phyloP scores from a whole-genome alignment of 495 filamentous ascomycete genomes.

The Parachaetomium inaequale region DNA sequence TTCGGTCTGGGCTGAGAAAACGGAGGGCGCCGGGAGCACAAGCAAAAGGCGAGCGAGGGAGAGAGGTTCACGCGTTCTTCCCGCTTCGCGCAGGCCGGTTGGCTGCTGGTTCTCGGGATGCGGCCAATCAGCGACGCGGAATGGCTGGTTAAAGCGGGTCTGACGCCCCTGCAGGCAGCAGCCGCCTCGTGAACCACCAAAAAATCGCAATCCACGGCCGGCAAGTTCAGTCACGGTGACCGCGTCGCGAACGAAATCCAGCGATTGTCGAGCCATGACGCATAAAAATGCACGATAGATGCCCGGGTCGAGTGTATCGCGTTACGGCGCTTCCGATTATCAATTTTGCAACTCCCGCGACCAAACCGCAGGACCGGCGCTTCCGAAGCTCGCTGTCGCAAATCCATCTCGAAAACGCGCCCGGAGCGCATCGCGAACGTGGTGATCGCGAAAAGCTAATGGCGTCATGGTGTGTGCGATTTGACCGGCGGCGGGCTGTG shows the following conservation, averaged over 20 bases:
- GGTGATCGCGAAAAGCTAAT: conserved; percentile 19
- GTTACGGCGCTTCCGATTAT: background rate
- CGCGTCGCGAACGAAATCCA: conserved; percentile 23
- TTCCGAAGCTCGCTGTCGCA: conserved; percentile 11
- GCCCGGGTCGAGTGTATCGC: background rate
- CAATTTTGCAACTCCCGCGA: background rate
- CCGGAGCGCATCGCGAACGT: conserved; percentile 26
- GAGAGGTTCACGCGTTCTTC: conserved; percentile 22
- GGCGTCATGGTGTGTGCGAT: conserved; percentile 27
- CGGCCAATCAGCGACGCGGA: conserved; percentile 10
- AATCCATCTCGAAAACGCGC: conserved; percentile 24
- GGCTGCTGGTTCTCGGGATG: conserved; percentile 2
- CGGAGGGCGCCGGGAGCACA: background rate
- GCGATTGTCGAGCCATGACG: conserved; percentile 18
- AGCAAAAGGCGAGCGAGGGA: conserved; percentile 2
- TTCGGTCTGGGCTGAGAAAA: conserved; percentile 1
- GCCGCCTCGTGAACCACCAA: conserved; percentile 31
- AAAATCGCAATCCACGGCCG: conserved; percentile 21
- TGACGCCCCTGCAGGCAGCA: conserved; percentile 31
- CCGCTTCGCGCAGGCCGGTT: conserved; percentile 16
- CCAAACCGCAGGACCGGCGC: background rate
- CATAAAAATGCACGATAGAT: background rate
- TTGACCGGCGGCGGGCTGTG: conserved; percentile 25
- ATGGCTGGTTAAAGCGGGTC: background rate
- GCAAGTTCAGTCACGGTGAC: conserved; percentile 4